A percentile compares a stretch with the other conserved stretches of the same genome.
Evolutionary conservation across 257 asterid genomes (phyloP).

Genomic region (Oldenlandia corymbosa): DNA sequence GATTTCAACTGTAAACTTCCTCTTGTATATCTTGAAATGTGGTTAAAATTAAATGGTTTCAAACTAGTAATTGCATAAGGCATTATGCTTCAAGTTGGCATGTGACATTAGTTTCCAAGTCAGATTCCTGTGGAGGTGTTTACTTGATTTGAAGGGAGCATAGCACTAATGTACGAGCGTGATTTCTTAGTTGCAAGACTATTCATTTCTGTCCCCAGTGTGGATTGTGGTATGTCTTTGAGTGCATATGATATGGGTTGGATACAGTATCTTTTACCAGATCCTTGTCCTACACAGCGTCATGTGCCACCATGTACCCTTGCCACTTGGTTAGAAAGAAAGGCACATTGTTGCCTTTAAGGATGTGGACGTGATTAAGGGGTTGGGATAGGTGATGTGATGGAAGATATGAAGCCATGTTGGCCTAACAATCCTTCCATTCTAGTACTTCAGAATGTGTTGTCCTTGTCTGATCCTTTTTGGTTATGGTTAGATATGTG

Average conservation of each 20-base stretch:
- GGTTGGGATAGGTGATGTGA: constrained; percentile 7
- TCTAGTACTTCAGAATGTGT: neutral
- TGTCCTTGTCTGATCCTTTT: constrained; percentile 1
- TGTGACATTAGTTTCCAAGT: neutral
- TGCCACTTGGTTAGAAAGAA: constrained; percentile 8
- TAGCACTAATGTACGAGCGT: neutral
- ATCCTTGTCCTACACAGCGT: neutral
- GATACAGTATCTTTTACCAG: neutral
- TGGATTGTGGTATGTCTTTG: neutral
- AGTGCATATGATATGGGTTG: neutral
- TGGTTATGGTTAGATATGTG: neutral
- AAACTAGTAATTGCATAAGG: neutral
- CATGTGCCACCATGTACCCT: constrained; percentile 4
- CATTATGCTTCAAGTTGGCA: neutral
- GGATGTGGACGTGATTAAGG: constrained; percentile 9
- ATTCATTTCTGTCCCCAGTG: neutral
- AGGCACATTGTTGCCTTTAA: neutral
- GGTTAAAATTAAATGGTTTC: neutral
- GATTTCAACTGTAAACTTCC: neutral
- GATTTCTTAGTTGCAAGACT: neutral
- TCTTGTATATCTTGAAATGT: neutral
- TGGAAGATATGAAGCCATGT: neutral
- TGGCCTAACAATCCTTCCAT: neutral
- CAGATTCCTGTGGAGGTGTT: neutral
- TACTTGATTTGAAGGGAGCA: constrained; percentile 3